A percentile compares a stretch with the other conserved stretches of the same genome.
Evolutionary conservation across 2,329 filamentous ascomycete species (phyloP).

Genomic region (Aureobasidium sp.): DNA sequence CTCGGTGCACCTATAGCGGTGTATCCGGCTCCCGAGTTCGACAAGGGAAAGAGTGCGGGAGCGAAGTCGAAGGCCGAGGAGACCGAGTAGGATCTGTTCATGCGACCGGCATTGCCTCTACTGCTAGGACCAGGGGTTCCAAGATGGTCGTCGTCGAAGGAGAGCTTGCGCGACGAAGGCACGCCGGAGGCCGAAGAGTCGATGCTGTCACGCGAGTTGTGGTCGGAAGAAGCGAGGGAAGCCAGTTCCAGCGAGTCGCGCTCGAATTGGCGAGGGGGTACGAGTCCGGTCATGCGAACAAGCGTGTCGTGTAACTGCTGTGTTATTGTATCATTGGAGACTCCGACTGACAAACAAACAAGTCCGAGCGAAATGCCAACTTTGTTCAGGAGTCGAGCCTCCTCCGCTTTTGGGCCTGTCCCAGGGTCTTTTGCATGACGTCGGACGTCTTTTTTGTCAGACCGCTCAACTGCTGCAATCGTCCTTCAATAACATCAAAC

Average conservation of each 20-base stretch:
- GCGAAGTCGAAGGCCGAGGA: conserved; percentile 93
- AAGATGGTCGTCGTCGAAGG: conserved; percentile 79
- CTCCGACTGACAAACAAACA: neutral
- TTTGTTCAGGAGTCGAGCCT: conserved; percentile 9
- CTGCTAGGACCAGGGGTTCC: conserved; percentile 27
- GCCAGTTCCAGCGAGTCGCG: conserved; percentile 88
- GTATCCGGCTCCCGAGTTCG: conserved; percentile 65
- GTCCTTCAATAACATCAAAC: conserved; percentile 1
- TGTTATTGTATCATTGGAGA: conserved; percentile 4
- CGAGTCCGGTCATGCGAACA: conserved; percentile 12
- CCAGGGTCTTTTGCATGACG: neutral
- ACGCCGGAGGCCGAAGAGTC: conserved; percentile 73
- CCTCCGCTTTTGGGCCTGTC: neutral
- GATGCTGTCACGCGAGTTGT: conserved; percentile 56
- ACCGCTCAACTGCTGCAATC: neutral
- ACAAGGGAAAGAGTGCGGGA: conserved; percentile 85
- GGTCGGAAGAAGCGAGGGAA: conserved; percentile 80
- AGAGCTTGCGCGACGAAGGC: conserved; percentile 85
- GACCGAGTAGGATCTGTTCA: conserved; percentile 70
- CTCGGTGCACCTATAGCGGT: conserved; percentile 75
- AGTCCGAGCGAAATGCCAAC: neutral
- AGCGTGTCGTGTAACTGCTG: neutral
- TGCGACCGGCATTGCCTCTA: conserved; percentile 15
- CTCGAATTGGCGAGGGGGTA: conserved; percentile 37
- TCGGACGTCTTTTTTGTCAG: neutral